Evolutionary conservation across 192 early-diverging fungal species (phyloP), one percentile per base, ranked within the genome.

Genomic region (Backusella psychrophila): DNA sequence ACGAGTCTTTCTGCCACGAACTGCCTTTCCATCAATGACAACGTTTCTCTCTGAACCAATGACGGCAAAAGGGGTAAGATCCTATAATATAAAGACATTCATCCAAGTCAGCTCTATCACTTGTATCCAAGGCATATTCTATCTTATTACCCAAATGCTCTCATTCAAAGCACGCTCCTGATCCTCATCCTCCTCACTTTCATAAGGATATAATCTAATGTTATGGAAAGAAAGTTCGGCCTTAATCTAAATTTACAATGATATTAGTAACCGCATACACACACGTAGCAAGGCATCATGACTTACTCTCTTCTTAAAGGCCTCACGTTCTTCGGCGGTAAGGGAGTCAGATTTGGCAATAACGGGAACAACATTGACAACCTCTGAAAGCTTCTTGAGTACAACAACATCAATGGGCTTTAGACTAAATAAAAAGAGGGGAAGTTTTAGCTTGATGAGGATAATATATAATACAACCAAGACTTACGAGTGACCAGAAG

Each of bases 1-100:
- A 76, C 94, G 90, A 68, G 95, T 96, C 78, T 93, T 86, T 72
- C 97, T 91, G 56, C 94, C 97, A 66, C 96, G 92, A 69, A 97
- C 93, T 31, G 93, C 86, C 86, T 93, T 95, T 74, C 96, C 97
- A 79, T 95, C 92, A 56, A 95, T 90, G 21, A 90, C 86, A 38
- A 96, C 93, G 78, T 91, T 93, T 81, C 92, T 89, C 86, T 98
- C 97, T 49, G 93, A 95, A 59, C 97, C 97, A 74, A 98, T 95
- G 67, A 98, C 90, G 35, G 96, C 95, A 81, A 98, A 98, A 35
- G 97, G 97, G 44, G 96, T 92, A 81, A 96, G 87, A 65, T 94
- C 92, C 85, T 90, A 73, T 68, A n/a, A 33, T 33, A 33, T 33
- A 33, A 33, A 33, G 2, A 33, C 33, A 33, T 33, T 12, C n/a